These are phyloP conservation scores for Pinus albicaulis DNA, from an alignment of 75 land plant genomes.

Conservation along the genomic window DNA sequence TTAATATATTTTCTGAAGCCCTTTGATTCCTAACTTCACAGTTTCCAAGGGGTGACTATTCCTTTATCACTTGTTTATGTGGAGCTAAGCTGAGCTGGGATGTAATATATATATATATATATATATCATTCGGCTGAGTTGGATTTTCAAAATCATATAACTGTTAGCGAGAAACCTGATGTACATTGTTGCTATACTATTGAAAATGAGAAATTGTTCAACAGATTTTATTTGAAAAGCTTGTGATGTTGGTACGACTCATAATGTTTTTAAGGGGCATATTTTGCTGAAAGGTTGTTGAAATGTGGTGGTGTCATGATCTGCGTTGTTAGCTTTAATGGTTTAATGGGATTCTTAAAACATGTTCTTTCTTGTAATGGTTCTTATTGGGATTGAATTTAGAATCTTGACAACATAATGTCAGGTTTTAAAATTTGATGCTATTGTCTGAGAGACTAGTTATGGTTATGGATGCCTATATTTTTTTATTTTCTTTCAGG, in stretches of 20 bases:
- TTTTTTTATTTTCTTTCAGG: too few species aligned
- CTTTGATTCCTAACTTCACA: too few species aligned
- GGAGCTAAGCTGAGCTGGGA: not conserved
- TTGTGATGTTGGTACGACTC: not conserved
- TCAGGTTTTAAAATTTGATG: not conserved
- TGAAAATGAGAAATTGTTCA: not conserved
- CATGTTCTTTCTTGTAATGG: not conserved
- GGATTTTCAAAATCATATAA: not conserved
- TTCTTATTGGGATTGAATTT: not conserved
- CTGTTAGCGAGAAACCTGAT: not conserved
- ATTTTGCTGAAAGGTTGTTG: slow-evolving; percentile 3
- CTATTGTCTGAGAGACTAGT: not conserved
- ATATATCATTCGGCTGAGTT: not conserved
- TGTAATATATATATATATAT: too few species aligned
- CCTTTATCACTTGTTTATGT: too few species aligned
- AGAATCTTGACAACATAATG: not conserved
- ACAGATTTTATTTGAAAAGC: not conserved
- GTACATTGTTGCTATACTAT: not conserved
- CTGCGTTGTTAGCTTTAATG: not conserved
- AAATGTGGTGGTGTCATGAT: not conserved
- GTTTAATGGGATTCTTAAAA: not conserved
- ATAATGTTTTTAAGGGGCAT: not conserved
- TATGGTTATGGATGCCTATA: not conserved
- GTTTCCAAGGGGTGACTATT: too few species aligned
- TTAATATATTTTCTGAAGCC: too few species aligned